phyloP scores from a whole-genome alignment of 345 rosid genomes.

The Lepidium africanum region DNA sequence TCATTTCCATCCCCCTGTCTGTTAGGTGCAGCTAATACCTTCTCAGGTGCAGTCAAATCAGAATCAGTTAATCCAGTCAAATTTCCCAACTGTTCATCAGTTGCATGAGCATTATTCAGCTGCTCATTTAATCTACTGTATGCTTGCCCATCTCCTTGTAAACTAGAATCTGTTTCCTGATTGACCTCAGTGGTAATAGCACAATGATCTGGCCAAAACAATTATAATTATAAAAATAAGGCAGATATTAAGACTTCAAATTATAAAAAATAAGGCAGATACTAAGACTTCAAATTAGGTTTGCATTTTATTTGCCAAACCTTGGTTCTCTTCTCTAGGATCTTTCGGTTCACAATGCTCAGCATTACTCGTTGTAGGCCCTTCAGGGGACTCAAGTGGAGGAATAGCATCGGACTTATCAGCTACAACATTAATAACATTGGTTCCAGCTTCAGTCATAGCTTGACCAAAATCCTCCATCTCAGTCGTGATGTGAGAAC shows the following conservation, averaged over 20 bases:
- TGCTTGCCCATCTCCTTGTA: conserved; percentile 31
- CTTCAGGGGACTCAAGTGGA: conserved; percentile 25
- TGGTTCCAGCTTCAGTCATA: conserved; percentile 18
- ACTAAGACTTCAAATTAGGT: conserved; percentile 9
- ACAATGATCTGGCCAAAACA: conserved; percentile 18
- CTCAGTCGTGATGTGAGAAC: conserved; percentile 38
- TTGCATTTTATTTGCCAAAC: conserved; percentile 7
- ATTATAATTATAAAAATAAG: neutral
- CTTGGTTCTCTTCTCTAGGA: conserved; percentile 18
- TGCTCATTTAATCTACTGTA: conserved; percentile 33
- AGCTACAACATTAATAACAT: conserved; percentile 17
- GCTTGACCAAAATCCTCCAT: conserved; percentile 32
- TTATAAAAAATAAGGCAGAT: too few relatives aligned
- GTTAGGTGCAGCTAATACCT: conserved; percentile 54
- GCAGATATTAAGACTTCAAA: conserved; percentile 6
- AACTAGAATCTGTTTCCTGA: conserved; percentile 33
- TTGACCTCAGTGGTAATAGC: conserved; percentile 27
- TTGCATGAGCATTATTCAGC: conserved; percentile 22
- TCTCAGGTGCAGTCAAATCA: conserved; percentile 72
- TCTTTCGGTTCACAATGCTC: conserved; percentile 35
- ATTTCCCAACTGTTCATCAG: conserved; percentile 35
- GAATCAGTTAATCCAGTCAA: conserved; percentile 27
- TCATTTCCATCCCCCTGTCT: conserved; percentile 38
- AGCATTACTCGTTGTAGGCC: conserved; percentile 22
- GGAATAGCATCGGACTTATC: conserved; percentile 25